phyloP scores from a whole-genome alignment of 805 yeast species.

The Nakazawaea wyomingensis region DNA sequence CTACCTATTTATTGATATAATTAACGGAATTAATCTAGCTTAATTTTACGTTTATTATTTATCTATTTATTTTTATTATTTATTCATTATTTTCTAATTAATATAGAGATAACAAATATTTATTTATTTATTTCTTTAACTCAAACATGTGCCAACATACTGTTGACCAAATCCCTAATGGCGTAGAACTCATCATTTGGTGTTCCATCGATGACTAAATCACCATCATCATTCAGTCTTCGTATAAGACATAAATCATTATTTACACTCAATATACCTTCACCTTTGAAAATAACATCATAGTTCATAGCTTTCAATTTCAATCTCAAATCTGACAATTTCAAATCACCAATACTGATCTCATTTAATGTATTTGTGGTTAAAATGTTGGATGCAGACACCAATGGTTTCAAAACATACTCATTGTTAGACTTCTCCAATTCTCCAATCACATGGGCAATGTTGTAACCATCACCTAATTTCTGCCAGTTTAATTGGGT shows the following conservation, averaged over 20 bases:
- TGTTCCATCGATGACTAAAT: conserved; percentile 79
- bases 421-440: conserved; percentile 22
- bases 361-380: conserved; percentile 24
- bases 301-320: conserved; percentile 53
- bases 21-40: no score
- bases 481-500: conserved; percentile 75
- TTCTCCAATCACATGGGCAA: conserved; percentile 78
- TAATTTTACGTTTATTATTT: no score
- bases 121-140: no score
- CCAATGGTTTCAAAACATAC: conserved; percentile 8
- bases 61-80: conserved; percentile 13
- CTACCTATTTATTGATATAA: conserved; percentile 1
- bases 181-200: conserved; percentile 71
- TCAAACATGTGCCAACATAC: conserved; percentile 73
- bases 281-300: conserved; percentile 85
- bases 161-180: conserved; percentile 66
- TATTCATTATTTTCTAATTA: not conserved
- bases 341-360: conserved; percentile 82
- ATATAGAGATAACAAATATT: not conserved
- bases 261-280: conserved; percentile 86
- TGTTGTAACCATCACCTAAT: conserved; percentile 71
- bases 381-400: conserved; percentile 3
- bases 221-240: conserved; percentile 69
- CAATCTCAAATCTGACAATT: conserved; percentile 73
- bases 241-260: conserved; percentile 61